Conservation (phyloP, 2,329 filamentous ascomycete genomes). For the Aspergillus candidus region DNA sequence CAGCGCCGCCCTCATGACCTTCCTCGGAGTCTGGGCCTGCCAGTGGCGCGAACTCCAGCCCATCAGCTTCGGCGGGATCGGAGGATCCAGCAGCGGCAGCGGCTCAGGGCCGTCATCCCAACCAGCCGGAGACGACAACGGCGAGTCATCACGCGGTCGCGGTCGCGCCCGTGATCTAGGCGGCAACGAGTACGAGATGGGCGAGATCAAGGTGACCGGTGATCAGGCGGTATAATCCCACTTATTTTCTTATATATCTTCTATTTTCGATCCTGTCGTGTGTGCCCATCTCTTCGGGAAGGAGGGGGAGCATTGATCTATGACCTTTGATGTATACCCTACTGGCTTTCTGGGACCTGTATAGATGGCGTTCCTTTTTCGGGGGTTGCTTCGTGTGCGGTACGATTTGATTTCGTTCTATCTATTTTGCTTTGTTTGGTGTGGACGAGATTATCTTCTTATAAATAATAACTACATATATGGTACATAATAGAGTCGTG, state of each 20-base stretch:
- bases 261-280: slow-evolving; percentile 1
- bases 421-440: no score
- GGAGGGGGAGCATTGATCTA: no score
- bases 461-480: neutral
- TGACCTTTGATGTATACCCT: slow-evolving; percentile 24
- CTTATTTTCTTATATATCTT: slow-evolving; percentile 5
- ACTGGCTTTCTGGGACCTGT: slow-evolving; percentile 22
- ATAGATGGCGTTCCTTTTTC: neutral
- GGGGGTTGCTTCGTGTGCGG: no score
- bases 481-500: no score
- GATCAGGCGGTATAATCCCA: slow-evolving; percentile 26
- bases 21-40: slow-evolving; percentile 81
- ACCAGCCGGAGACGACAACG: slow-evolving; percentile 9
- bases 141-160: slow-evolving; percentile 22
- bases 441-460: no score
- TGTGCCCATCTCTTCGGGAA: no score
- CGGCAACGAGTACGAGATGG: slow-evolving; percentile 31
- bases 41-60: slow-evolving; percentile 83
- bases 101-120: slow-evolving; percentile 10
- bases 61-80: slow-evolving; percentile 69
- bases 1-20: slow-evolving; percentile 59
- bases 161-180: slow-evolving; percentile 25
- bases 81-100: slow-evolving; percentile 13
- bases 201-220: slow-evolving; percentile 25
- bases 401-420: no score